Evolutionary conservation across 768 basidiomycete genomes (phyloP), one percentile per base, ranked within the genome.

Genomic region (Amanita subjunquillea): DNA sequence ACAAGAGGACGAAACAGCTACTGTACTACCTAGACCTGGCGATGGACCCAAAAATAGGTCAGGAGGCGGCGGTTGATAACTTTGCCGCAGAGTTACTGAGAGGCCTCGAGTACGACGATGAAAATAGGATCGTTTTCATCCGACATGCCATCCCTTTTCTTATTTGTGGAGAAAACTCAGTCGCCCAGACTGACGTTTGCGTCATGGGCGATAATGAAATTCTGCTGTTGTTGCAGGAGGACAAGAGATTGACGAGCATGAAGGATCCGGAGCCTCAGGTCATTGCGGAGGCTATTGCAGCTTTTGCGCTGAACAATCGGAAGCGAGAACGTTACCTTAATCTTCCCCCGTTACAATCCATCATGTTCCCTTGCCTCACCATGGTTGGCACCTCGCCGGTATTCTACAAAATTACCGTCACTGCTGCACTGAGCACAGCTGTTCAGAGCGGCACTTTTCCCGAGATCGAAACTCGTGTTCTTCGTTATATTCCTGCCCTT

Each of bases 191-290:
- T 30, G 56, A 60, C 48, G 56, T 64, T 56, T 62, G 60, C 53
- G 12, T 65, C 27, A 54, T 63, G 46, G 57, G 62, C 42, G 51
- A 58, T 49, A 34, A 56, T 49, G 59, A 58, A 32, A 55, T 62
- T 49, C 53, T 60, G 39, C 56, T 65, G 44, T 41, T 65, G 52
- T 27, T 60, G 45, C 59, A 59, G 51, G 53, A 62, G 30, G 62
- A 57, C 44, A 56, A 62, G 51, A 55, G 51, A 30, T 39, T 54
- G 27, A 45, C 46, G 25, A 61, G 60, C 46, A 46, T 50, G 54
- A 57, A 52, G 29, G 62, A 66, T 54, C 61, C 65, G 23, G 65
- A 66, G 57, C 59, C 65, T 53, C 65, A 65, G 53, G 58, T 66
- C 30, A 60, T 63, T 15, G 62, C 65, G 48, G 61, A 59, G 55